Percentiles rank a stretch among this genome's conserved stretches.
Evolutionary conservation across 1,139 yeast species (phyloP).

Genomic region (Nadsonia starkeyi-henricii): DNA sequence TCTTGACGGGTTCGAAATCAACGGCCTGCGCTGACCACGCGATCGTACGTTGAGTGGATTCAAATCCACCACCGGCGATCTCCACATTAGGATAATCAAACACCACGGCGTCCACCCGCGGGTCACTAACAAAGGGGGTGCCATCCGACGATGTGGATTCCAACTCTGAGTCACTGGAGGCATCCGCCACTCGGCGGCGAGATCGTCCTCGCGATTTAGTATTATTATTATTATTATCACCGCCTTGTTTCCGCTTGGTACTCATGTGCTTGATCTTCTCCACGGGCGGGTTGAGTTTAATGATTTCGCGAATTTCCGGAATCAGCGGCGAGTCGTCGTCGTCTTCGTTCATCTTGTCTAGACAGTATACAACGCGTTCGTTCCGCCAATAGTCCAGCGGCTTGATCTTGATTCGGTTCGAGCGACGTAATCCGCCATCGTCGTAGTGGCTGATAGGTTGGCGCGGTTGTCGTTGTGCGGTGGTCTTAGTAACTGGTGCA

Average conservation of each 20-base stretch:
- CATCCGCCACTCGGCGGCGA: background rate
- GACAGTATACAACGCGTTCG: slow-evolving; percentile 55
- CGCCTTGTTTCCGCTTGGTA: slow-evolving; percentile 1
- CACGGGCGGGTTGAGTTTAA: slow-evolving; percentile 14
- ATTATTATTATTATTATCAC: slow-evolving; percentile 2
- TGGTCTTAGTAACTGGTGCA: no score
- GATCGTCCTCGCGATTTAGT: no score
- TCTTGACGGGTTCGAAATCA: slow-evolving; percentile 30
- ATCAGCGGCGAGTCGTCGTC: slow-evolving; percentile 16
- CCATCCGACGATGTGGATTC: background rate
- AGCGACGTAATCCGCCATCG: slow-evolving; percentile 27
- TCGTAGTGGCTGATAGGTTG: background rate
- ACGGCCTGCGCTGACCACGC: slow-evolving; percentile 59
- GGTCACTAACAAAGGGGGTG: background rate
- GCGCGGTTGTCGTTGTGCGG: no score
- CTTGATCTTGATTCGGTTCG: slow-evolving; percentile 51
- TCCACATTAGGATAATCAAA: background rate
- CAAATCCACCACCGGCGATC: background rate
- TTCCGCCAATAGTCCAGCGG: slow-evolving; percentile 83
- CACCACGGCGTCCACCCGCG: background rate
- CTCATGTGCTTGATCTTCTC: background rate
- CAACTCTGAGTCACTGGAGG: background rate
- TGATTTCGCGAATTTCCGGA: slow-evolving; percentile 17
- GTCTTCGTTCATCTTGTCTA: slow-evolving; percentile 21
- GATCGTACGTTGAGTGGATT: slow-evolving; percentile 18